Evolutionary conservation across 805 yeast genomes (phyloP), one percentile per base, ranked within the genome.

Genomic region (Wickerhamiella azymoides): DNA sequence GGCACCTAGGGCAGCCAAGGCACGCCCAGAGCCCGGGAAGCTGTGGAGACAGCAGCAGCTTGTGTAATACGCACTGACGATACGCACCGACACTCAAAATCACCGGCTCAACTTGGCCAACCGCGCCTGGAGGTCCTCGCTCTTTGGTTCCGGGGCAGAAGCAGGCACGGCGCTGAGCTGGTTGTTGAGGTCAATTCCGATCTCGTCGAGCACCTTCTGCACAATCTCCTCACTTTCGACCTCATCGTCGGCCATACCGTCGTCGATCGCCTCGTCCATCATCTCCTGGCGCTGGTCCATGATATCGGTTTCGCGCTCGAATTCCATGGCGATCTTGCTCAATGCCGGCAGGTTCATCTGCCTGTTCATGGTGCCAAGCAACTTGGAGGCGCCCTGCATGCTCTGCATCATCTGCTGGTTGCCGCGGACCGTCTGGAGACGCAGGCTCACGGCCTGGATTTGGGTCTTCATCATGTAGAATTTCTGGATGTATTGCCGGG

Each of bases 231-330:
- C 96, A 3, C 82, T 80, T 61, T 88, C 94, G 19, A 74, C 85
- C 53, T 79, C 82, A 56, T 84, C 96, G 57, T 80, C 85, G 45
- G 81, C 94, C 92, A 92, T 85, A 16, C 92, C 83, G 61, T 89
- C 96, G 60, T 92, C 99, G 56, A 92, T 80, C 16, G 96, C 93
- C 60, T 92, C 98, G 60, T 92, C 98, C 82, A 92, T 92, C 76
- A 93, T 84, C 62, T 93, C 99, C 63, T 93, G 97, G 58, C 94
- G 80, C 66, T 92, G 98, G 62, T 89, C 96, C 97, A 92, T 92
- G 55, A 93, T 68, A 60, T 93, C 98, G 63, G 83, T 84, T 58
- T 89, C 94, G 57, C 76, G 78, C 57, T 92, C 94, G 62, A 92
- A 92, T 57, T 92, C 97, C 82, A 84, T 88, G 2, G 96, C 85